Conservation (phyloP, 805 yeast species). For the Alloascoidea hylecoeti region DNA sequence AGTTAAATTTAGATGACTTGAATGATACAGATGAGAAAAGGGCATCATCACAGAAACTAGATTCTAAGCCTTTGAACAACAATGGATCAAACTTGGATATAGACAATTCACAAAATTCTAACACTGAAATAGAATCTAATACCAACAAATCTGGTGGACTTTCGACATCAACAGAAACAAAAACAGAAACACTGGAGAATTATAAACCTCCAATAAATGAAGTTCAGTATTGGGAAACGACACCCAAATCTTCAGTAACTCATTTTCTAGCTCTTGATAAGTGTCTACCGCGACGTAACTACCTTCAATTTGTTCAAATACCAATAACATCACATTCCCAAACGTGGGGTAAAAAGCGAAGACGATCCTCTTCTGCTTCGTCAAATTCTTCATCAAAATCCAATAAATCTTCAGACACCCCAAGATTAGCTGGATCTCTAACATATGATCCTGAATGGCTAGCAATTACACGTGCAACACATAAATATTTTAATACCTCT, state of each 20-base stretch:
- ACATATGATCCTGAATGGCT: slow-evolving; percentile 22
- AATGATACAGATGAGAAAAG: slow-evolving; percentile 4
- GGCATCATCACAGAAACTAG: slow-evolving; percentile 1
- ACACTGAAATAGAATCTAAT: neutral
- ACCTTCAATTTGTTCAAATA: slow-evolving; percentile 36
- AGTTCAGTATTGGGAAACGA: no score
- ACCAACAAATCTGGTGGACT: neutral
- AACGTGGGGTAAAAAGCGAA: slow-evolving; percentile 3
- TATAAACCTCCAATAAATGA: no score
- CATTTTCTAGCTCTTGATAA: slow-evolving; percentile 74
- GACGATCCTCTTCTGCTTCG: slow-evolving; percentile 5
- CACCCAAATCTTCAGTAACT: slow-evolving; percentile 21
- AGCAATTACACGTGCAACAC: slow-evolving; percentile 15
- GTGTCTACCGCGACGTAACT: slow-evolving; percentile 53
- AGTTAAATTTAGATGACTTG: slow-evolving; percentile 7
- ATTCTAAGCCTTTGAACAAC: neutral
- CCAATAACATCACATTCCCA: slow-evolving; percentile 12
- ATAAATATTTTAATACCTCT: slow-evolving; percentile 11
- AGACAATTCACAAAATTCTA: no score
- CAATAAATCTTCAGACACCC: neutral
- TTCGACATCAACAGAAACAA: slow-evolving; percentile 3
- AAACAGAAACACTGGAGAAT: slow-evolving; percentile 8
- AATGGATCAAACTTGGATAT: no score
- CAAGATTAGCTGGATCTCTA: slow-evolving; percentile 6
- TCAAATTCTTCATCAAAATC: slow-evolving; percentile 2